Base-by-base conservation (phyloP, 768 basidiomycete species). In the Gloeostereum incarnatum region DNA sequence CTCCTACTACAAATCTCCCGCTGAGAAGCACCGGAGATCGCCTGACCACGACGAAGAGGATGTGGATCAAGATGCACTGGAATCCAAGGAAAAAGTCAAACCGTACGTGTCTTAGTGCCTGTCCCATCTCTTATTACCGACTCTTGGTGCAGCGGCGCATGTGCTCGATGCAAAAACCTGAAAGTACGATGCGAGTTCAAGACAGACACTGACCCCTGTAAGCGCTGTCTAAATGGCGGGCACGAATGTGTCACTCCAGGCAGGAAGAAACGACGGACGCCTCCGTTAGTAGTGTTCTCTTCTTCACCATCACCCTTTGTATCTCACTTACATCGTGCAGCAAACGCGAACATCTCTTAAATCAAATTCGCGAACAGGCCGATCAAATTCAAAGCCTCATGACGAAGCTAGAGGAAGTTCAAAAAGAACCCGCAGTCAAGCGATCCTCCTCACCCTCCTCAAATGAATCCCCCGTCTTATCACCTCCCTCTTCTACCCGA, bases 221-320 rank as follows among this genome's bases (percentile, higher is more conserved):
- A 75, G 51, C 77, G 85, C 8, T 89, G 85, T 49, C 56, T 71
- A 39, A 73, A 74, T 43, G 80, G 79, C 7, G 73, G 72, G 5
- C 77, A 83, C 40, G 81, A 84, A 36, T 89, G 85, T 47, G 60
- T 78, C 29, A 84, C 82, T 35, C 85, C 85, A n/a, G 85, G 84
- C n/a, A 69, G 81, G 44, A 88, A 85, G 58, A 82, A 83, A 51
- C 78, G 85, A 40, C 67, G 79, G 32, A 71, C 78, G 4, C 85
- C 86, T 37, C 86, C 82, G 85, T 88, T 58, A 54, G 81, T 61
- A 17, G 16, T 31, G 11, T 33, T 18, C 36, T 6, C 13, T 30
- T 30, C 17, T 29, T 29, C 35, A 39, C 16, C 17, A 9, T 30
- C 26, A 27, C 19, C 27, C 21, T 25, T 30, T 23, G 34, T 23